Evolutionary conservation across 768 basidiomycete genomes (phyloP).

Genomic region (Austroboletus festivus): DNA sequence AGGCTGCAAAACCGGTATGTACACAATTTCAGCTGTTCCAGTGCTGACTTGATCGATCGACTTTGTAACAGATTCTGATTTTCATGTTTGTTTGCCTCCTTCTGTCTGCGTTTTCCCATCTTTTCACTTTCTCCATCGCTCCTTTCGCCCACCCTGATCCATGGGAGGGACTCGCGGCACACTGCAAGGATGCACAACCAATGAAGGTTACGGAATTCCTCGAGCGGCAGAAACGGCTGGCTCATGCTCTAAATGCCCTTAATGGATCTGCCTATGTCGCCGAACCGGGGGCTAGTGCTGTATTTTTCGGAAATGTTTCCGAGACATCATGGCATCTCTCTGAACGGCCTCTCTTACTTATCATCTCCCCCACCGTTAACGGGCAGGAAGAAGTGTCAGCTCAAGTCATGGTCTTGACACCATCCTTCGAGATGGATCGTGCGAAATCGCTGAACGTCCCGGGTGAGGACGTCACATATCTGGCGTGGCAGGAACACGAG

Average conservation of each 20-base stretch:
- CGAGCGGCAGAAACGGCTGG: constrained; percentile 53
- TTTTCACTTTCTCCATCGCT: background rate
- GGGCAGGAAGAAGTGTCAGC: constrained; percentile 33
- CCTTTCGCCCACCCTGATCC: constrained; percentile 1
- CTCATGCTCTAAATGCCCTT: constrained; percentile 43
- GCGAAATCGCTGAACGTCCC: constrained; percentile 61
- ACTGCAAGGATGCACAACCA: constrained; percentile 49
- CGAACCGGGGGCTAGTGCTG: constrained; percentile 71
- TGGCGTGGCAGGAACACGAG: constrained; percentile 66
- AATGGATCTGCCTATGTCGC: constrained; percentile 70
- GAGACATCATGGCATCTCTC: constrained; percentile 61
- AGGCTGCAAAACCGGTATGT: constrained; percentile 13
- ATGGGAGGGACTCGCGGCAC: constrained; percentile 31
- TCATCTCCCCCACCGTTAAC: constrained; percentile 45
- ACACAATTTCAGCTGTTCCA: background rate
- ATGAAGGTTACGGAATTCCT: constrained; percentile 47
- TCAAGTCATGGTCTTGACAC: constrained; percentile 64
- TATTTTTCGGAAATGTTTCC: constrained; percentile 74
- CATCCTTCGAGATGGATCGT: constrained; percentile 71
- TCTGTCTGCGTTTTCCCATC: constrained; percentile 3
- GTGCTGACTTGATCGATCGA: background rate
- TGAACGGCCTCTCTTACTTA: constrained; percentile 74
- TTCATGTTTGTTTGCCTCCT: constrained; percentile 7
- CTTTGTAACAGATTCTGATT: constrained; percentile 10
- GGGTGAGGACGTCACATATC: constrained; percentile 40